A percentile compares a stretch with the other conserved stretches of the same genome.
These are phyloP conservation scores for Fusarium sp. DNA, from an alignment of 2,329 filamentous ascomycete species.

Conservation along the genomic window DNA sequence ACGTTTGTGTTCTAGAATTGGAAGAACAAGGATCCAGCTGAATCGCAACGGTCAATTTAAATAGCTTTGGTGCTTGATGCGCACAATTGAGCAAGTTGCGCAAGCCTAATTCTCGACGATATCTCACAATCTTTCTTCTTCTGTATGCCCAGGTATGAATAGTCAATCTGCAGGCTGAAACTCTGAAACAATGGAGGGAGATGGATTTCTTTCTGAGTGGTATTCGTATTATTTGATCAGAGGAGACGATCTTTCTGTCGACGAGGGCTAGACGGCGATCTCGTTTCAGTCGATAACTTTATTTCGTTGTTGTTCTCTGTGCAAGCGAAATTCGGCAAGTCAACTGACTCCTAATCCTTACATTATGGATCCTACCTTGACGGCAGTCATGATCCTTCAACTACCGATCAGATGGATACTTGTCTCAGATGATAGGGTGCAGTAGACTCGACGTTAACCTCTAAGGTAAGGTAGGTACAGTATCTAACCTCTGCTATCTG, in stretches of 20 bases:
- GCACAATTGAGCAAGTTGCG: neutral
- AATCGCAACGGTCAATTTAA: neutral
- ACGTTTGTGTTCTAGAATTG: conserved; percentile 3
- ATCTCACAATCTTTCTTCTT: neutral
- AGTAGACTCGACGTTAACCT: neutral
- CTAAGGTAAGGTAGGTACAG: too few species aligned
- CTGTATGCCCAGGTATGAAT: neutral
- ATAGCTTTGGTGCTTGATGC: neutral
- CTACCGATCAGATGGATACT: neutral
- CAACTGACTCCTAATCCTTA: neutral
- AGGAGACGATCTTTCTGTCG: neutral
- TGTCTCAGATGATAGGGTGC: neutral
- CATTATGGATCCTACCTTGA: neutral
- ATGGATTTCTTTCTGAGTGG: neutral
- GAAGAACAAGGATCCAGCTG: neutral
- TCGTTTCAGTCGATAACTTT: neutral
- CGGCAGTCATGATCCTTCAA: neutral
- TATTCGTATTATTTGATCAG: neutral
- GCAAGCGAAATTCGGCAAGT: neutral
- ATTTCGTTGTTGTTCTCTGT: neutral
- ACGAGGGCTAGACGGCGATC: neutral
- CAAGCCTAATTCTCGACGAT: neutral
- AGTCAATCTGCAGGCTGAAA: neutral
- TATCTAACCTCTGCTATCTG: neutral
- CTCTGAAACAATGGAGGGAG: neutral